Conservation (phyloP, 1,139 yeast genomes). For the Taphrina deformans region DNA sequence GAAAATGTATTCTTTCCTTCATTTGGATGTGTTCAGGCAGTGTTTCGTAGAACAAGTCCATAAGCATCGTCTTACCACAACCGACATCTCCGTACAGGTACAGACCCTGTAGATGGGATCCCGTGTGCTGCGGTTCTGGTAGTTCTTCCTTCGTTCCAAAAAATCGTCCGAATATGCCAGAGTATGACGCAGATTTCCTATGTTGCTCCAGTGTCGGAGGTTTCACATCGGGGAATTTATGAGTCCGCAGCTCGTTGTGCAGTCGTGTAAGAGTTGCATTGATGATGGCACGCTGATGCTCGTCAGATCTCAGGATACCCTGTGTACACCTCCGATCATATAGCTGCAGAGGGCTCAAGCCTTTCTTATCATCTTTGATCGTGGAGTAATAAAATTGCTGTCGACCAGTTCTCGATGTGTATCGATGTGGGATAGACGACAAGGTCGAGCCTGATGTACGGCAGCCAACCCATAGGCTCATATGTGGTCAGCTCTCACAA, state of each 20-base stretch:
- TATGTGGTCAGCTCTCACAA: no score
- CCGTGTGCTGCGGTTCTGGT: not conserved
- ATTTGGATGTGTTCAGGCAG: slow-evolving; percentile 58
- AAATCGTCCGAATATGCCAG: slow-evolving; percentile 6
- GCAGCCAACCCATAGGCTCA: not conserved
- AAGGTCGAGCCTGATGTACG: not conserved
- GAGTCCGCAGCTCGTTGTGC: slow-evolving; percentile 20
- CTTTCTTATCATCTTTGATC: not conserved
- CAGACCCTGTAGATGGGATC: slow-evolving; percentile 55
- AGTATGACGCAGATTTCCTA: not conserved
- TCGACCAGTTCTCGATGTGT: not conserved
- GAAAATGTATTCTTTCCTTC: slow-evolving; percentile 84
- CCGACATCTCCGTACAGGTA: slow-evolving; percentile 97
- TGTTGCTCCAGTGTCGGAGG: slow-evolving; percentile 22
- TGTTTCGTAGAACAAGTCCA: slow-evolving; percentile 86
- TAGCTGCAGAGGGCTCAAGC: slow-evolving; percentile 12
- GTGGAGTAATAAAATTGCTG: not conserved
- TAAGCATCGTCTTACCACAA: slow-evolving; percentile 96
- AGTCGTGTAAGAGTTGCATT: slow-evolving; percentile 23
- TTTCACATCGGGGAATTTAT: slow-evolving; percentile 7
- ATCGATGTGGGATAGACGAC: not conserved
- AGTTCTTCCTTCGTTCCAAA: slow-evolving; percentile 4
- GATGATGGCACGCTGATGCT: slow-evolving; percentile 19
- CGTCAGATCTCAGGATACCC: slow-evolving; percentile 21
- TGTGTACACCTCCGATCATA: slow-evolving; percentile 20